Evolutionary conservation across 805 yeast species (phyloP).

Genomic region (Candida tammaniensis): DNA sequence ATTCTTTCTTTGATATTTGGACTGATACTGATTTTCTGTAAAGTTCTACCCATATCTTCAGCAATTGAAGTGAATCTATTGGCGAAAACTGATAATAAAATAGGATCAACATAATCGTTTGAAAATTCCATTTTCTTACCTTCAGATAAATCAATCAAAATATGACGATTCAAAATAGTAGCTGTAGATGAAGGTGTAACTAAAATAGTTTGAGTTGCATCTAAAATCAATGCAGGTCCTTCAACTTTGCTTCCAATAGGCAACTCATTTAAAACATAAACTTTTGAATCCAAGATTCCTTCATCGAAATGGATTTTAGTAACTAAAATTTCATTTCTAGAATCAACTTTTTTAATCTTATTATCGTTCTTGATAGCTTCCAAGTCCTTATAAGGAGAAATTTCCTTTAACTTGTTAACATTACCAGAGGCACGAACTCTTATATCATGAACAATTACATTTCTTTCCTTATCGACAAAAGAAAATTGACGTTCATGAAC

Average conservation of each 20-base stretch:
- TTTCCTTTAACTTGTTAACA: slow-evolving; percentile 40
- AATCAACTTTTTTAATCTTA: slow-evolving; percentile 65
- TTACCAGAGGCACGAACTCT: slow-evolving; percentile 69
- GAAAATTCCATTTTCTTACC: slow-evolving; percentile 12
- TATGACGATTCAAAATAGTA: slow-evolving; percentile 53
- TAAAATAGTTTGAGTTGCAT: slow-evolving; percentile 76
- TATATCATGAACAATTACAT: slow-evolving; percentile 65
- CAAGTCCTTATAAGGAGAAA: slow-evolving; percentile 44
- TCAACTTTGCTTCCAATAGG: slow-evolving; percentile 47
- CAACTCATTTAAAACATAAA: slow-evolving; percentile 51
- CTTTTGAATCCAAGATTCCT: slow-evolving; percentile 40
- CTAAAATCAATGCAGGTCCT: slow-evolving; percentile 50
- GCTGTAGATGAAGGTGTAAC: slow-evolving; percentile 63
- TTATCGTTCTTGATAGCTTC: slow-evolving; percentile 79
- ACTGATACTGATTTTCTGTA: slow-evolving; percentile 75
- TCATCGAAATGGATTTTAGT: slow-evolving; percentile 40
- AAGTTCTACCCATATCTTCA: slow-evolving; percentile 81
- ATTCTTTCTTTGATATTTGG: slow-evolving; percentile 80
- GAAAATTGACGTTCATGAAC: slow-evolving; percentile 72
- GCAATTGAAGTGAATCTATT: slow-evolving; percentile 89
- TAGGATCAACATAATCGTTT: slow-evolving; percentile 52
- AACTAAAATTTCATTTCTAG: not conserved
- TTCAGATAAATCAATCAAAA: slow-evolving; percentile 40
- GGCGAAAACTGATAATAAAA: slow-evolving; percentile 70
- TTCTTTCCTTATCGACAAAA: slow-evolving; percentile 52